Base-by-base conservation (phyloP, 805 yeast genomes). In the Kuraishia floccosa region DNA sequence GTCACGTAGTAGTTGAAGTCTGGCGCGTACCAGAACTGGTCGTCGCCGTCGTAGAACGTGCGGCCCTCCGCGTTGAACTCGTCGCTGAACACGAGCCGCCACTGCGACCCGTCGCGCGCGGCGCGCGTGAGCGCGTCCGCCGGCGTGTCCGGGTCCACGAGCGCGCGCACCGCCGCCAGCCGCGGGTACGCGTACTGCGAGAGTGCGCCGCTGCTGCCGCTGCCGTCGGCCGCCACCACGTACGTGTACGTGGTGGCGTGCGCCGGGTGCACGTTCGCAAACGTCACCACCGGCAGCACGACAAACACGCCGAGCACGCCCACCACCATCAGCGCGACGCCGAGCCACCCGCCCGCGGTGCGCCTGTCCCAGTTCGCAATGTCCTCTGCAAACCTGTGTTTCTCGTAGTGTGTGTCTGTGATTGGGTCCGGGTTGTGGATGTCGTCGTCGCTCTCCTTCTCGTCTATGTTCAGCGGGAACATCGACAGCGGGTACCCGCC, bases 401-500 rank as follows among this genome's bases (percentile, higher is more conserved):
- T 78, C 43, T 85, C 94, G 45, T 78, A 74, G 36, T 76, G 72
- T 15, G 94, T 95, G 51, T 91, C 98, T 27, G 76, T 81, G 23
- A 86, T 78, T 7, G 96, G 96, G 53, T 89, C 96, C 2, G 97
- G 97, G 55, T 89, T 91, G 56, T 89, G 97, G 40, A 91, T 52
- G 49, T 84, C 87, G 54, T 89, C 98, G 58, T 89, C 98, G 7
- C 81, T 79, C 55, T 89, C 98, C 55, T 84, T 84, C 43, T 89
- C 97, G 36, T 89, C 96, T 39, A 91, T 75, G 43, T 72, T 78
- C 35, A 89, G 60, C 1, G 98, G 98, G 59, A 89, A 89, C 4
- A 85, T 76, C 12, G 86, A 66, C 6, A 94, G 93, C 1, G 98
- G 97, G 54, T 83, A 89, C 11, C 97, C 97, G 31, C 97, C 98